Percentiles rank a stretch among this genome's conserved stretches.
phyloP scores from a whole-genome alignment of 805 yeast genomes.

The Suhomyces kilbournensis region DNA sequence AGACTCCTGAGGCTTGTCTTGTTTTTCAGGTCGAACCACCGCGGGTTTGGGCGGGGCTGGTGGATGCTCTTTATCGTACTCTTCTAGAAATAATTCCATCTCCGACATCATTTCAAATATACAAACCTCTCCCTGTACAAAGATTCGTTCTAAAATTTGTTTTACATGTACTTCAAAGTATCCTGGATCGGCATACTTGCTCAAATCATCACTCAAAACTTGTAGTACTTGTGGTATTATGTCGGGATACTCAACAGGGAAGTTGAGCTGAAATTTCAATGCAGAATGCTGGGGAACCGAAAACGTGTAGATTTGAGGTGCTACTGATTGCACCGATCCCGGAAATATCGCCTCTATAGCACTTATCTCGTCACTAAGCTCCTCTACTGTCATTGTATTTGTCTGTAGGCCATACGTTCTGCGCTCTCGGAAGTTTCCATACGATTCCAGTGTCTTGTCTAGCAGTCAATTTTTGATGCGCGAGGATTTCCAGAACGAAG shows the following conservation, averaged over 20 bases:
- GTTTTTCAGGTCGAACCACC: background rate
- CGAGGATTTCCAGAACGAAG: background rate
- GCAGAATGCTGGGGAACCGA: conserved; percentile 61
- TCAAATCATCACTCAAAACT: conserved; percentile 37
- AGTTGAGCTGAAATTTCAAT: conserved; percentile 61
- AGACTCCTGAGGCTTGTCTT: background rate
- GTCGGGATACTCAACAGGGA: conserved; percentile 70
- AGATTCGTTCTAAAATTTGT: conserved; percentile 40
- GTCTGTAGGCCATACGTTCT: background rate
- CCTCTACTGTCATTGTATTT: conserved; percentile 35
- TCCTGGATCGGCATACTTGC: conserved; percentile 37
- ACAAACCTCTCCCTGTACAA: conserved; percentile 62
- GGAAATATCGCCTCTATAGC: conserved; percentile 91
- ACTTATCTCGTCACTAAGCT: conserved; percentile 66
- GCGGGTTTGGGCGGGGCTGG: background rate
- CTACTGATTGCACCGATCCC: conserved; percentile 41
- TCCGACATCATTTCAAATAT: conserved; percentile 76
- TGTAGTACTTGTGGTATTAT: conserved; percentile 63
- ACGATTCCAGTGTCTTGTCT: background rate
- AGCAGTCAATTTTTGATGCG: background rate
- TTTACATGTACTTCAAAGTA: conserved; percentile 45
- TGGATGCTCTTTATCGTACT: conserved; percentile 24
- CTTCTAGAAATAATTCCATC: conserved; percentile 47
- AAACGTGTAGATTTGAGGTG: conserved; percentile 43
- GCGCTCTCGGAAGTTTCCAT: background rate